Evolutionary conservation across 1,139 yeast species (phyloP).

Genomic region (Debaryomyces psychrophilus): DNA sequence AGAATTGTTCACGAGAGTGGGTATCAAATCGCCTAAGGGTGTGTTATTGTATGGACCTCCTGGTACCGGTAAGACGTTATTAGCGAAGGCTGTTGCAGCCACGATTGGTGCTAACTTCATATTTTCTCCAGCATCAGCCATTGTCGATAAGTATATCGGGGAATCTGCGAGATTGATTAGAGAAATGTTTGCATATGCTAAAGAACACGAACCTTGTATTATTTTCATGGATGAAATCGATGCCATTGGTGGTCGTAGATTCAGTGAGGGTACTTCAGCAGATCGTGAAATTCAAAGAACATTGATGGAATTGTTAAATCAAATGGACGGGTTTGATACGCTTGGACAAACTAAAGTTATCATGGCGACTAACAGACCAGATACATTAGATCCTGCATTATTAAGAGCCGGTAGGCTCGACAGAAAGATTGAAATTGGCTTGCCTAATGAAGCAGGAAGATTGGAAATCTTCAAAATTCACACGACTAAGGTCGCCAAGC

Average conservation of each 20-base stretch:
- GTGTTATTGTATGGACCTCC: constrained; percentile 98
- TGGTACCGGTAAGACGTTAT: constrained; percentile 94
- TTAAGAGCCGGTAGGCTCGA: constrained; percentile 98
- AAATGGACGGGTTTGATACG: constrained; percentile 98
- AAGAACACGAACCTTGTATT: constrained; percentile 97
- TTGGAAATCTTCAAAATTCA: constrained; percentile 95
- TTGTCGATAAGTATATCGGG: constrained; percentile 98
- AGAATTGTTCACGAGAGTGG: constrained; percentile 91
- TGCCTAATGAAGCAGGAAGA: constrained; percentile 97
- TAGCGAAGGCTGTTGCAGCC: constrained; percentile 98
- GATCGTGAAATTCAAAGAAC: constrained; percentile 99
- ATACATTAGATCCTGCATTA: constrained; percentile 97
- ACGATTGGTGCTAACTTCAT: constrained; percentile 98
- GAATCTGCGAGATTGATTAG: constrained; percentile 96
- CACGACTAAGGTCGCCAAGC: constrained; percentile 80
- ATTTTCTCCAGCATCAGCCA: constrained; percentile 96
- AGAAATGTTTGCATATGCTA: constrained; percentile 98
- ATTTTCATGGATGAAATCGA: constrained; percentile 99
- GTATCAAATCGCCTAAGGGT: constrained; percentile 98
- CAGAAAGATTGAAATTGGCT: constrained; percentile 92
- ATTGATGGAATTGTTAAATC: constrained; percentile 94
- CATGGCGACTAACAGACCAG: constrained; percentile 99
- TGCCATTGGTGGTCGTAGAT: constrained; percentile 98
- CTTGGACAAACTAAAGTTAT: constrained; percentile 97
- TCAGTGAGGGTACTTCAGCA: constrained; percentile 97